Evolutionary conservation across 139 green algal species (phyloP), one percentile per base, ranked within the genome.

Genomic region (Coelastrella sp.): DNA sequence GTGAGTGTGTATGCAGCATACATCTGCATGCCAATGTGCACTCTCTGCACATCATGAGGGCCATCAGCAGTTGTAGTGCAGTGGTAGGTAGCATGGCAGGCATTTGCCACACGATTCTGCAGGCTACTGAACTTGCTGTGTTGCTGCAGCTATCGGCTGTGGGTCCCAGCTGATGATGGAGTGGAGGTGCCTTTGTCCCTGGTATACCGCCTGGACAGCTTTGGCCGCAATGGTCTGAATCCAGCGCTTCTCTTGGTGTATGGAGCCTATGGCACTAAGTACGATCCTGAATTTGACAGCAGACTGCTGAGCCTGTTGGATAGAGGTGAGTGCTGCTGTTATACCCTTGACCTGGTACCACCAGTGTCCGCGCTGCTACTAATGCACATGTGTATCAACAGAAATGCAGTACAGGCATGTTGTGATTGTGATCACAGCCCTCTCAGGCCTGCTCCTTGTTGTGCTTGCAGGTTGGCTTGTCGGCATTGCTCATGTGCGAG

Each of bases 401-500:
- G 45, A 13, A 13, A 9, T 57, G 45, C 15, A 57, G 11, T 57
- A 23, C 45, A 8, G 45, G 8, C 45, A 53, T 8, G 11, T 53
- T 21, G 8, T 53, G 8, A 11, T 53, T 53, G 8, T 53, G 11
- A 57, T 2, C 0, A 57, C 45, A 57, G 45, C 45, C 11, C 45
- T 13, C 17, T 27, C 17, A 19, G 30, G 27, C 6, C 53, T 64
- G 53, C 53, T 32, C 45, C 45, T 57, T 23, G 11, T 57, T 57
- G 7, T 64, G 53, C 30, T 5, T 27, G 21, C 53, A 64, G 95
- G 95, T 17, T 89, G 97, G 37, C 68, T 91, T 17, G 94, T 95
- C 75, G 95, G 86, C 37, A 93, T 98, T 27, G 95, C 94, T 3
- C 95, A 98, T 85, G 89, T 97, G 23, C 84, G 95, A 11, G 95